phyloP scores from a whole-genome alignment of 352 stramenopile species.

The Phytophthora vignae region DNA sequence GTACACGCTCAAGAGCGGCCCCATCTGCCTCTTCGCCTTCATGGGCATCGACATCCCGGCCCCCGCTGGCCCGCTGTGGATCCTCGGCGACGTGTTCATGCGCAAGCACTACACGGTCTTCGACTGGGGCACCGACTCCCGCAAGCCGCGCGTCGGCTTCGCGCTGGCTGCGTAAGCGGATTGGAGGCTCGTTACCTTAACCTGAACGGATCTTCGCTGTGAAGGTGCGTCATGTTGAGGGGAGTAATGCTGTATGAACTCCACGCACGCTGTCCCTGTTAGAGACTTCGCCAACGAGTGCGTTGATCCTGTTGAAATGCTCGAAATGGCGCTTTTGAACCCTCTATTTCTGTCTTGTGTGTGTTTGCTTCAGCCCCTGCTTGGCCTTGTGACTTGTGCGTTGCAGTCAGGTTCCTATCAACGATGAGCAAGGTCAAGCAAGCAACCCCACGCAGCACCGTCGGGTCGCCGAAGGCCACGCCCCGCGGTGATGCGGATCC shows the following conservation, averaged over 20 bases:
- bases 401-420: conserved; percentile 1
- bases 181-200: neutral
- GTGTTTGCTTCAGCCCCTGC: neutral
- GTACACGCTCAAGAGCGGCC: conserved; percentile 93
- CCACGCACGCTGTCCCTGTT: neutral
- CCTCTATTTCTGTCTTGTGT: conserved; percentile 29
- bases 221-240: conserved; percentile 3
- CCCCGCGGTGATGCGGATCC: conserved; percentile 20
- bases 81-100: conserved; percentile 96
- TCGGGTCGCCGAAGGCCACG: conserved; percentile 27
- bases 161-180: conserved; percentile 66
- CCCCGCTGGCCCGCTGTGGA: conserved; percentile 77
- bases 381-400: neutral
- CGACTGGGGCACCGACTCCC: conserved; percentile 82
- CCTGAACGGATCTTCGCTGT: conserved; percentile 3
- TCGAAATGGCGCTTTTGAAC: conserved; percentile 30
- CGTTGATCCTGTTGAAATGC: conserved; percentile 31
- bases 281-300: conserved; percentile 9
- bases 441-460: conserved; percentile 17
- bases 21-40: conserved; percentile 96
- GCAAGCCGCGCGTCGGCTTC: conserved; percentile 89
- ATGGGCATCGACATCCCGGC: conserved; percentile 95
- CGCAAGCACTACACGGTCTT: conserved; percentile 96
- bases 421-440: conserved; percentile 39
- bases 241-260: conserved; percentile 14